A percentile compares a stretch with the other conserved stretches of the same genome.
Conservation (phyloP, 345 rosid species). For the Murraya paniculata region DNA sequence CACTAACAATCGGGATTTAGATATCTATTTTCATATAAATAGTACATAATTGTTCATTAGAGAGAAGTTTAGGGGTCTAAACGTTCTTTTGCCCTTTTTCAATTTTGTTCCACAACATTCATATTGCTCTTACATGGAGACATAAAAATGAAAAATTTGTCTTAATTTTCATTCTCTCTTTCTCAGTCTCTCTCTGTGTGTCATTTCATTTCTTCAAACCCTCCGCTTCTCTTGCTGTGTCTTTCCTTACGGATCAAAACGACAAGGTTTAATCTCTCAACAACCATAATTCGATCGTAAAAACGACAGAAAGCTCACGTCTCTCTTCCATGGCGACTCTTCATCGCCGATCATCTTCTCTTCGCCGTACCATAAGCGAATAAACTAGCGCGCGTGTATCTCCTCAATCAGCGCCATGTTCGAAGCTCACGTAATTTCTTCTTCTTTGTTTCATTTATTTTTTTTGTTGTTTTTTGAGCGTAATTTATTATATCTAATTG, state of each 20-base stretch:
- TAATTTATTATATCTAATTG: not conserved
- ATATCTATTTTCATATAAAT: too few relatives aligned
- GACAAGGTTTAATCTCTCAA: not conserved
- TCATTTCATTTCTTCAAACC: constrained; percentile 21
- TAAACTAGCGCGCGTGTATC: not conserved
- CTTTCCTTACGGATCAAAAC: constrained; percentile 15
- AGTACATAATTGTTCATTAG: too few relatives aligned
- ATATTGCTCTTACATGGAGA: not conserved
- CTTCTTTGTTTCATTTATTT: not conserved
- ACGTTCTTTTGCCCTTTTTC: not conserved
- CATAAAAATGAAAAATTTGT: not conserved
- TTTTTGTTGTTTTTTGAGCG: not conserved
- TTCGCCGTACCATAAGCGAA: constrained; percentile 27
- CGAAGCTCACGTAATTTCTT: constrained; percentile 70
- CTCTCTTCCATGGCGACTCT: constrained; percentile 23
- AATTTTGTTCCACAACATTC: not conserved
- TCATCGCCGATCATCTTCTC: constrained; percentile 39
- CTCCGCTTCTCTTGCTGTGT: constrained; percentile 36
- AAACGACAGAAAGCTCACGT: not conserved
- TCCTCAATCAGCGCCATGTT: constrained; percentile 59
- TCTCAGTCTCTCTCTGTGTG: not conserved
- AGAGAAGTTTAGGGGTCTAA: too few relatives aligned
- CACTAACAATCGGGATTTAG: too few relatives aligned
- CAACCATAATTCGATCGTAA: constrained; percentile 10
- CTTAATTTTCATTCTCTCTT: not conserved